phyloP scores from a whole-genome alignment of 352 stramenopile species.

The Globisporangium perplexum region DNA sequence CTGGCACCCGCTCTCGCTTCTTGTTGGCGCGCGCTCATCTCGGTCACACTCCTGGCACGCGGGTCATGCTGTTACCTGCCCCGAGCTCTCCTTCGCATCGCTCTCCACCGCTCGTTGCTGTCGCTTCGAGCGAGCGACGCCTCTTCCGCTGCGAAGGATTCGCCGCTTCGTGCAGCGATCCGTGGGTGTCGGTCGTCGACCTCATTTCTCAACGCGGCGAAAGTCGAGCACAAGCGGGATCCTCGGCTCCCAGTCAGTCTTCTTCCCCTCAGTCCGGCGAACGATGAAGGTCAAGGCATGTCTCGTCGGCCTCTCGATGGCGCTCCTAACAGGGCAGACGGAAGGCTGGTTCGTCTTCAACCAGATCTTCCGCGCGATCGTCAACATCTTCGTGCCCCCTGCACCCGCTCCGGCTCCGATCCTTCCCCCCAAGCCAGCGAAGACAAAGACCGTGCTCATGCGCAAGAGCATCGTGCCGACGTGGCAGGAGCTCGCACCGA shows the following conservation, averaged over 20 bases:
- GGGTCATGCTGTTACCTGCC: too few species aligned
- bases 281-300: slow-evolving; percentile 10
- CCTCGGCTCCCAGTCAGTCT: not conserved
- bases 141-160: too few species aligned
- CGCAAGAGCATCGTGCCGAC: slow-evolving; percentile 3
- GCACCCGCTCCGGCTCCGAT: not conserved
- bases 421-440: not conserved
- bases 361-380: not conserved
- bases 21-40: too few species aligned
- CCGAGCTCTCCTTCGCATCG: too few species aligned
- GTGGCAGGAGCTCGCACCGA: slow-evolving; percentile 7
- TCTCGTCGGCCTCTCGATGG: slow-evolving; percentile 1
- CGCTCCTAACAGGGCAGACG: not conserved
- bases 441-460: slow-evolving; percentile 7
- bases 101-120: too few species aligned
- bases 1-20: too few species aligned
- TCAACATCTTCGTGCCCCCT: not conserved
- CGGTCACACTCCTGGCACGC: too few species aligned
- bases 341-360: slow-evolving; percentile 1
- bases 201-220: not conserved
- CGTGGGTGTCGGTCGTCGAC: too few species aligned
- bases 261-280: too few species aligned
- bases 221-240: not conserved
- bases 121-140: too few species aligned
- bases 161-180: too few species aligned